Evolutionary conservation across 2,329 filamentous ascomycete genomes (phyloP).

Genomic region (Aspergillus amoenus): DNA sequence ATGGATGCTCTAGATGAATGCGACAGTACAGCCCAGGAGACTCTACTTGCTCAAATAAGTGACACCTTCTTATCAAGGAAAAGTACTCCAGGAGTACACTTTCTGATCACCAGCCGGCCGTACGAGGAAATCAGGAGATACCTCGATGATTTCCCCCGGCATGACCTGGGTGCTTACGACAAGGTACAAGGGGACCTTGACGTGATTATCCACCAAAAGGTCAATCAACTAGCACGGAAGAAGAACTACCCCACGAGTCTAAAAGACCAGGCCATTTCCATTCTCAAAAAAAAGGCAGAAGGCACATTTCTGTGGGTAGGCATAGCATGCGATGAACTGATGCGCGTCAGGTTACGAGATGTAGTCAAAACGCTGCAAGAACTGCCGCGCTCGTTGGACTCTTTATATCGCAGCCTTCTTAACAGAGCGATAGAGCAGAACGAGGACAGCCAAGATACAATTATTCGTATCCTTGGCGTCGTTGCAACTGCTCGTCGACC

Average conservation of each 20-base stretch:
- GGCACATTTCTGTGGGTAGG: conserved; percentile 20
- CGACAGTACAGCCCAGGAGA: conserved; percentile 14
- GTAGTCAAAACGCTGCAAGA: neutral
- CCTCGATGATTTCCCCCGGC: neutral
- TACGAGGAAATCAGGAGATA: conserved; percentile 2
- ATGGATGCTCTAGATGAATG: conserved; percentile 26
- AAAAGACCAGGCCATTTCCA: neutral
- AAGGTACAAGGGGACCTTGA: neutral
- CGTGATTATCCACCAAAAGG: neutral
- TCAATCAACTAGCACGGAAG: conserved; percentile 11
- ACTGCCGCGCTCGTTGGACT: neutral
- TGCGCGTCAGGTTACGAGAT: neutral
- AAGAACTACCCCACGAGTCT: conserved; percentile 4
- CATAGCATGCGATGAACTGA: conserved; percentile 16
- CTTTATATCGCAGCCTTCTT: conserved; percentile 7
- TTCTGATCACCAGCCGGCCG: neutral
- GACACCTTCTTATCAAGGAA: conserved; percentile 3
- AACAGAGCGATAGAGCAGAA: neutral
- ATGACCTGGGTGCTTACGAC: neutral
- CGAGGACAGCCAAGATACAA: neutral
- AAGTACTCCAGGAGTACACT: neutral
- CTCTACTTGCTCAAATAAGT: conserved; percentile 14
- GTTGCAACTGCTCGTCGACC: conserved; percentile 2
- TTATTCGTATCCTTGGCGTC: neutral
- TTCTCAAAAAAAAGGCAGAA: conserved; percentile 17